A percentile compares a stretch with the other conserved stretches of the same genome.
Conservation (phyloP, 2,329 filamentous ascomycete species). For the Fusarium sarcochroum region DNA sequence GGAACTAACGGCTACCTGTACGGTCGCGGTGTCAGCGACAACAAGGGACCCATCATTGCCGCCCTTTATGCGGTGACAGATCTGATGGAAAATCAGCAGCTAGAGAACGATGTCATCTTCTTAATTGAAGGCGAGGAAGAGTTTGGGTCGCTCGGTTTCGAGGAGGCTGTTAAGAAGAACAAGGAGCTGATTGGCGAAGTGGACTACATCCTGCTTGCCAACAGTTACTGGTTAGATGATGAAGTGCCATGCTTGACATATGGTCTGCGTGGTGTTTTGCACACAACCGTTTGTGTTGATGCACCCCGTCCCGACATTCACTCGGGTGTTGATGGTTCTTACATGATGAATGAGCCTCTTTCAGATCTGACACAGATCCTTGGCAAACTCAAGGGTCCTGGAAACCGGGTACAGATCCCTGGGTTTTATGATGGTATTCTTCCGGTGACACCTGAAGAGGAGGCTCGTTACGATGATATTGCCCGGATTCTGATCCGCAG, state of each 20-base stretch:
- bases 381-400: slow-evolving; percentile 82
- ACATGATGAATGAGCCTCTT: slow-evolving; percentile 89
- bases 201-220: slow-evolving; percentile 94
- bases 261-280: slow-evolving; percentile 91
- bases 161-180: slow-evolving; percentile 82
- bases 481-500: slow-evolving; percentile 80
- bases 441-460: slow-evolving; percentile 80
- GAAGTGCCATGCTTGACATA: slow-evolving; percentile 96
- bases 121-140: slow-evolving; percentile 98
- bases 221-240: slow-evolving; percentile 99
- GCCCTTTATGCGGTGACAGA: slow-evolving; percentile 95
- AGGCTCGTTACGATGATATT: slow-evolving; percentile 87
- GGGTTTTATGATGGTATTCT: slow-evolving; percentile 90
- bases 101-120: slow-evolving; percentile 92
- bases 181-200: slow-evolving; percentile 89
- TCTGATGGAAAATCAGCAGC: slow-evolving; percentile 83
- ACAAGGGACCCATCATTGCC: slow-evolving; percentile 96
- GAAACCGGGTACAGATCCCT: slow-evolving; percentile 87
- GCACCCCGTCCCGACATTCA: slow-evolving; percentile 91
- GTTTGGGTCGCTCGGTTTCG: slow-evolving; percentile 91
- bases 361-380: slow-evolving; percentile 91
- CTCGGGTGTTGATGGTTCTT: slow-evolving; percentile 95
- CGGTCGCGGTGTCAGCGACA: slow-evolving; percentile 95
- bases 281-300: slow-evolving; percentile 90
- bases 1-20: slow-evolving; percentile 95